A percentile compares a stretch with the other conserved stretches of the same genome.
phyloP scores from a whole-genome alignment of 345 rosid genomes.

The Dimocarpus longan region DNA sequence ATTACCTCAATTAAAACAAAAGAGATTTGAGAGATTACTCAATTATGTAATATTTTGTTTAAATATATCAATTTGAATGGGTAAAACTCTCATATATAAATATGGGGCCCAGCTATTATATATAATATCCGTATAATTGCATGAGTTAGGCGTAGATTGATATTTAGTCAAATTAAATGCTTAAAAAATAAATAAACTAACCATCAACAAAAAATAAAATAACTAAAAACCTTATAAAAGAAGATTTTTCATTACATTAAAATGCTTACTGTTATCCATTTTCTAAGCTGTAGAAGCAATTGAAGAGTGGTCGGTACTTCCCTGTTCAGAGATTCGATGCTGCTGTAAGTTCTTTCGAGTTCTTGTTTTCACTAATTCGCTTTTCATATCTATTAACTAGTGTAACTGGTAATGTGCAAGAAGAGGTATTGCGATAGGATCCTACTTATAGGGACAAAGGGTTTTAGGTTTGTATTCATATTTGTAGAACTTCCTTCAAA shows the following conservation, averaged over 20 bases:
- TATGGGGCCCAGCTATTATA: too few species aligned
- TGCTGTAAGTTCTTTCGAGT: slow-evolving; percentile 52
- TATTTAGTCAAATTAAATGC: too few species aligned
- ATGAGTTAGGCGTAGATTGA: too few species aligned
- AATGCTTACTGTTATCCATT: slow-evolving; percentile 17
- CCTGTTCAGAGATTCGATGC: slow-evolving; percentile 96
- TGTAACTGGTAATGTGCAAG: not conserved
- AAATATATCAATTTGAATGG: too few species aligned
- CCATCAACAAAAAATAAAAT: too few species aligned
- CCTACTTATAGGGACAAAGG: not conserved
- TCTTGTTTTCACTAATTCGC: not conserved
- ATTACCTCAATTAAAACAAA: too few species aligned
- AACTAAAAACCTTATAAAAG: too few species aligned
- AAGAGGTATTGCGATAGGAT: not conserved
- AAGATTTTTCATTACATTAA: not conserved
- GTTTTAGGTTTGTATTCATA: not conserved
- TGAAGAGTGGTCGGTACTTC: slow-evolving; percentile 76
- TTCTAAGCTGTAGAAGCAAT: slow-evolving; percentile 53
- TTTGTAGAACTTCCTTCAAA: not conserved
- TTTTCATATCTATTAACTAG: not conserved
- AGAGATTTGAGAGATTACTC: too few species aligned
- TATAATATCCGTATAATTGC: too few species aligned
- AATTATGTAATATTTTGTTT: too few species aligned
- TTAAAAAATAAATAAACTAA: too few species aligned
- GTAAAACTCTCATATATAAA: too few species aligned